Base-by-base conservation (phyloP, 202 grass and related monocot genomes). In the Zoysia matrella region DNA sequence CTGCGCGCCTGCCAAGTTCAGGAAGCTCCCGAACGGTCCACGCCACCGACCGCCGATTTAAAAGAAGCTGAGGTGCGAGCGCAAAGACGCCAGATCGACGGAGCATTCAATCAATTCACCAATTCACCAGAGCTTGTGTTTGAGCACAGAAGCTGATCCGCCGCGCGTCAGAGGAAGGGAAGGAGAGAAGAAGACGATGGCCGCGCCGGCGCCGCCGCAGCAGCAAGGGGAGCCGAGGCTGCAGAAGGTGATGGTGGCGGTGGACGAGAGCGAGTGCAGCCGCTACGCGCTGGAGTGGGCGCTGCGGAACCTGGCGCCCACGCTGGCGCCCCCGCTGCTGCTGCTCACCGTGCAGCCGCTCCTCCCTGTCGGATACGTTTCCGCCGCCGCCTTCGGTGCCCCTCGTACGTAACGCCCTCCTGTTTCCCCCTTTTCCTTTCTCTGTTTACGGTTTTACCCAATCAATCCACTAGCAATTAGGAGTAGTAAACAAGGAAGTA, bases 251-350 rank as follows among this genome's bases (percentile, higher is more conserved):
- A 91, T 91, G 89, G 92, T 94, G 52, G 89, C 92, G 12, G 85
- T 94, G 47, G 92, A 94, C 77, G 89, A 91, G 67, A 88, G 89
- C 86, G 92, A 94, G 56, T 89, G 86, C 72, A 84, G 89, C 89
- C 83, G 86, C 22, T 48, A 84, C 71, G 83, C 89, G 67, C 83
- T 91, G 50, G 80, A 89, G 45, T 91, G 92, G 88, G 77, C 80
- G 60, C 86, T 94, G 72, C 71, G 86, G 49, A 91, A 87, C 86
- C 77, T 91, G 50, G 66, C 45, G 64, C 53, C 88, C 60, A 60
- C 78, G 56, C 9, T 76, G 75, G 80, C 79, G 15, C 50, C 79
- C 30, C 78, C 81, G 63, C 91, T 97, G 49, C 55, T 91, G 78
- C 44, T 93, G 60, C 78, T 93, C 81, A 83, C 86, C 60, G 90